Conservation (phyloP, 2,329 filamentous ascomycete species). For the Penicillium brasilianum region DNA sequence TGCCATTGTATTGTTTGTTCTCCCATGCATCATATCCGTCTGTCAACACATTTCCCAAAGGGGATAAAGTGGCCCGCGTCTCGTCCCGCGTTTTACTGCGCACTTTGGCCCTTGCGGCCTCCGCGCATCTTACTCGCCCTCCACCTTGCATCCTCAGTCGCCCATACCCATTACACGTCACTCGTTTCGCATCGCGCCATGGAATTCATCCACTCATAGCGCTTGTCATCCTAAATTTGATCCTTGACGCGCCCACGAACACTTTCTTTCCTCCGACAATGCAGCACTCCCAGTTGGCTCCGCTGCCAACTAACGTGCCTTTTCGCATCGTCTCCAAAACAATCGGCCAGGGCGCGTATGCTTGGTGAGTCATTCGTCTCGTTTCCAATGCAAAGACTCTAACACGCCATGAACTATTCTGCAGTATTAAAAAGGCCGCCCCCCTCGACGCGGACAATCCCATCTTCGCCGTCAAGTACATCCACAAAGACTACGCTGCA, state of each 20-base stretch:
- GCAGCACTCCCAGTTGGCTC: conserved; percentile 84
- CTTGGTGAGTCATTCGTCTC: conserved; percentile 68
- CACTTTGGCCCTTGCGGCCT: conserved; percentile 28
- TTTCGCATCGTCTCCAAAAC: conserved; percentile 96
- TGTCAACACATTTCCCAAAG: conserved; percentile 23
- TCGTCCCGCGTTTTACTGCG: conserved; percentile 35
- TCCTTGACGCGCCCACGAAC: neutral
- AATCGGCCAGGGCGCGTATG: conserved; percentile 95
- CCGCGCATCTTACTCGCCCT: conserved; percentile 14
- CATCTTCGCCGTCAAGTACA: conserved; percentile 96
- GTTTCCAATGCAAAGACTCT: neutral
- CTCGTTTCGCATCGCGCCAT: conserved; percentile 7
- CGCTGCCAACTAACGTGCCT: conserved; percentile 80
- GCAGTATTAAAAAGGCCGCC: conserved; percentile 91
- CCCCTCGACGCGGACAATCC: conserved; percentile 72
- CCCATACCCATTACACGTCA: neutral
- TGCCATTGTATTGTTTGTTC: neutral
- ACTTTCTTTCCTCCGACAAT: conserved; percentile 44
- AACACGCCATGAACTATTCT: neutral
- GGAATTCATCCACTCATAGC: neutral
- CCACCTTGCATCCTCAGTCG: conserved; percentile 2
- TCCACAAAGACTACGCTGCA: conserved; percentile 94
- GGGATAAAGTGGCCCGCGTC: conserved; percentile 45
- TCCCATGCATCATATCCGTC: neutral
- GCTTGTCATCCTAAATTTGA: neutral